Evolutionary conservation across 768 basidiomycete species (phyloP), one percentile per base, ranked within the genome.

Genomic region (Mycena polygramma): DNA sequence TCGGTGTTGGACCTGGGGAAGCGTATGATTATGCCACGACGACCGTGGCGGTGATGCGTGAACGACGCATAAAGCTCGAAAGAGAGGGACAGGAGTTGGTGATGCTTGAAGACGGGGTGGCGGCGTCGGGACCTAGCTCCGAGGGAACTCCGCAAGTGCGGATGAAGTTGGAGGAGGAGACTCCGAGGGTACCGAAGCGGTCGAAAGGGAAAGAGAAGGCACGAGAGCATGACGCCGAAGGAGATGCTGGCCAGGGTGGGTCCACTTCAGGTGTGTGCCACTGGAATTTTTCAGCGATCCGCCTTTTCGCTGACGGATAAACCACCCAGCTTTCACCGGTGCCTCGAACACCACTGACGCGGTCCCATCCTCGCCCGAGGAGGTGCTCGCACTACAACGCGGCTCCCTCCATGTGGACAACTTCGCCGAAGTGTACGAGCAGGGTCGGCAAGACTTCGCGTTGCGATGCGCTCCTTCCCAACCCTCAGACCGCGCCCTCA

Each of bases 21-120:
- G 72, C 61, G n/a, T 62, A 41, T 49, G 62, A 70, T 53, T 64
- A 55, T n/a, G 37, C n/a, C 15, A 43, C 41, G 24, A 65, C 63
- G n/a, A 45, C 68, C 8, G n/a, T 26, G 17, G 57, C 59, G 3
- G 72, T 73, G 4, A 37, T 66, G 49, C 8, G 8, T 3, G 51
- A 37, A 45, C 39, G 63, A 41, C 30, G 46, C 15, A 49, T 22
- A 39, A 46, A 54, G 15, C 11, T 15, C 39, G 36, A 3, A 13
- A 46, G 11, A 51, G 30, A 22, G 30, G 15, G 22, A 2, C 15
- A 10, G 19, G 30, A 15, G 39, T 43, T 26, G 52, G n/a, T n/a
- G 3, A 30, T 30, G 30, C 30, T 30, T 19, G 7, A 24, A 10
- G 3, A n/a, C n/a, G 36, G 36, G 48, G 2, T 17, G 54, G 22